phyloP scores from a whole-genome alignment of 2,329 filamentous ascomycete genomes.

The Zymoseptoria tritici region DNA sequence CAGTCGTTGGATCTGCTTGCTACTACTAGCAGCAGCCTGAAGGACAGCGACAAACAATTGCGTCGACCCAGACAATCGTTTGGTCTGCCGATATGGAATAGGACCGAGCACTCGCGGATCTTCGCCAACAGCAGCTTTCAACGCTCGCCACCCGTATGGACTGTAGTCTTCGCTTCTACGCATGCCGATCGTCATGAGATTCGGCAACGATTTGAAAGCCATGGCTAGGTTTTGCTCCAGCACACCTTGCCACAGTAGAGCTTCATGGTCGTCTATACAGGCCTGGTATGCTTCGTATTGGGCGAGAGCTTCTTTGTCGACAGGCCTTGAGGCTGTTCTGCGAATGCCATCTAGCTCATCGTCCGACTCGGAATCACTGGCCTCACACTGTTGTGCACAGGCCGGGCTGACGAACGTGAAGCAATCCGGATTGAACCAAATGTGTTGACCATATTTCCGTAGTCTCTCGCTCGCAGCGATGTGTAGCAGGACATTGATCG shows the following conservation, averaged over 20 bases:
- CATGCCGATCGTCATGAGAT: constrained; percentile 26
- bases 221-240: constrained; percentile 13
- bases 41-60: constrained; percentile 23
- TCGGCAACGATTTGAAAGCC: constrained; percentile 19
- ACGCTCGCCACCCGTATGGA: constrained; percentile 23
- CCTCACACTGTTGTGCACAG: constrained; percentile 15
- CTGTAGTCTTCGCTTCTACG: constrained; percentile 23
- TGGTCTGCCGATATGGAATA: constrained; percentile 13
- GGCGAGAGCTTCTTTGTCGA: constrained; percentile 8
- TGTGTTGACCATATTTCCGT: constrained; percentile 22
- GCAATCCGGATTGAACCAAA: constrained; percentile 30
- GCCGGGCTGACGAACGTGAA: constrained; percentile 18
- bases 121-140: constrained; percentile 19
- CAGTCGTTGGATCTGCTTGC: constrained; percentile 18
- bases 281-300: constrained; percentile 16
- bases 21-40: constrained; percentile 12
- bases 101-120: constrained; percentile 25
- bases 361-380: constrained; percentile 12
- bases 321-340: background rate
- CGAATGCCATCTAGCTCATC: constrained; percentile 4
- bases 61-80: constrained; percentile 19
- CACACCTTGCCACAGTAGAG: constrained; percentile 9
- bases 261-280: constrained; percentile 18
- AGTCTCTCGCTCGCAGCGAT: constrained; percentile 22
- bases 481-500: constrained; percentile 16